Conservation (phyloP, 1,284 basidiomycete species). For the Ustilago lituana region DNA sequence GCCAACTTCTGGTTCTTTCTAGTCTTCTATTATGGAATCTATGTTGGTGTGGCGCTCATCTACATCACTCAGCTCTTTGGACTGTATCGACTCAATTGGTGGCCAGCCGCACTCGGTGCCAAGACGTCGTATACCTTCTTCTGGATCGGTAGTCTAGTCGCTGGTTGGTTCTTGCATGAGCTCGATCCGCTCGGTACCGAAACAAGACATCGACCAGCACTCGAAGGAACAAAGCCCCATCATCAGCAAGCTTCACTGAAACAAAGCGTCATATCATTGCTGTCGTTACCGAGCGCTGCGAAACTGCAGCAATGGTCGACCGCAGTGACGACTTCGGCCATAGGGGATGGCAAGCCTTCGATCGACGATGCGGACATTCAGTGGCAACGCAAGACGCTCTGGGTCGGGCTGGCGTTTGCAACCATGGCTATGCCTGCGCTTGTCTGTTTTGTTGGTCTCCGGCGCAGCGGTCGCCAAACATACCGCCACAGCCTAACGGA, state of each 20-base stretch:
- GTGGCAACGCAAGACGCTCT: conserved; percentile 73
- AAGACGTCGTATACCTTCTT: conserved; percentile 70
- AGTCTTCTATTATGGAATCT: conserved; percentile 66
- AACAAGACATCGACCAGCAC: conserved; percentile 17
- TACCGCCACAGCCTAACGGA: conserved; percentile 67
- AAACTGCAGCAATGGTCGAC: conserved; percentile 19
- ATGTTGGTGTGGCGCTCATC: conserved; percentile 68
- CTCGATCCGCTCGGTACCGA: conserved; percentile 49
- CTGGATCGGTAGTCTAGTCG: conserved; percentile 69
- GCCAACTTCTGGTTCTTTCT: conserved; percentile 67
- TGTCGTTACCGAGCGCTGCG: conserved; percentile 21
- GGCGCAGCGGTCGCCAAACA: conserved; percentile 60
- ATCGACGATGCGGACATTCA: conserved; percentile 67
- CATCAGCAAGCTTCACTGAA: neutral
- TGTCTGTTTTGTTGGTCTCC: conserved; percentile 61
- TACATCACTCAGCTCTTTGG: conserved; percentile 73
- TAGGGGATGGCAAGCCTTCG: conserved; percentile 14
- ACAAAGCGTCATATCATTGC: conserved; percentile 1
- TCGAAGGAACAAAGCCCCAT: neutral
- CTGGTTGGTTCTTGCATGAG: conserved; percentile 70
- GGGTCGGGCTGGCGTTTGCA: conserved; percentile 72
- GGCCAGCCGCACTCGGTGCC: conserved; percentile 70
- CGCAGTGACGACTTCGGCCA: neutral
- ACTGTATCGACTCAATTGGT: conserved; percentile 70
- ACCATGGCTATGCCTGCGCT: conserved; percentile 72